Percentiles rank a stretch among this genome's conserved stretches.
These are phyloP conservation scores for Alternaria sp. DNA, from an alignment of 2,329 filamentous ascomycete genomes.

Conservation along the genomic window DNA sequence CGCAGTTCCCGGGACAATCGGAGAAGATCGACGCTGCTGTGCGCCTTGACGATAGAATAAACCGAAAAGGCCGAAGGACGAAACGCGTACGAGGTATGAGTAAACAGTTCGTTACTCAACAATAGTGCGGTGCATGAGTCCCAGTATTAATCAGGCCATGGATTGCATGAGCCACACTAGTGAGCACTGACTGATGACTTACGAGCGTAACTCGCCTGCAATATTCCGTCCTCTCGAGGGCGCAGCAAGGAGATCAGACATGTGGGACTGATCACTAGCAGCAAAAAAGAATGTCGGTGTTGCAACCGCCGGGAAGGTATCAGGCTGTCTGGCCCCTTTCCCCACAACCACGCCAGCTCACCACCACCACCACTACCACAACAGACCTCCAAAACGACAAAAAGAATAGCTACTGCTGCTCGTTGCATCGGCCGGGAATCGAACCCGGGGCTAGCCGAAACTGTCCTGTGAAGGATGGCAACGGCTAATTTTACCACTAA, in stretches of 20 bases:
- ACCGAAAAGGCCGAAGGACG: neutral
- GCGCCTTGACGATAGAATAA: neutral
- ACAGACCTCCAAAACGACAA: neutral
- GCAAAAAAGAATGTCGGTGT: neutral
- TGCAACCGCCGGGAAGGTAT: conserved; percentile 7
- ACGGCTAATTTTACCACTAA: conserved; percentile 27
- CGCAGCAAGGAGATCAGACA: neutral
- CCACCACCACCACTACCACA: neutral
- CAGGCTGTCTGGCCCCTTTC: neutral
- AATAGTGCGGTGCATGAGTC: neutral
- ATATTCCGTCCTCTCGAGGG: neutral
- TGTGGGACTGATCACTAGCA: neutral
- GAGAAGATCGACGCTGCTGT: neutral
- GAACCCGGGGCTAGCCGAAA: conserved; percentile 23
- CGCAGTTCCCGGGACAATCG: neutral
- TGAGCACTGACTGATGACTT: neutral
- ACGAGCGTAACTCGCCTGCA: neutral
- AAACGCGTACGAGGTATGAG: neutral
- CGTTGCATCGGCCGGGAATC: conserved; percentile 11
- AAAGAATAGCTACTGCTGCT: neutral
- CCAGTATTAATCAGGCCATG: neutral
- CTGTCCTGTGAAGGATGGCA: conserved; percentile 13
- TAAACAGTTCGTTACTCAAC: neutral
- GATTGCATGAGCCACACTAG: neutral
- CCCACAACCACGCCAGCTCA: neutral